Evolutionary conservation across 2,329 filamentous ascomycete genomes (phyloP).

Genomic region (Blastomyces silverae): DNA sequence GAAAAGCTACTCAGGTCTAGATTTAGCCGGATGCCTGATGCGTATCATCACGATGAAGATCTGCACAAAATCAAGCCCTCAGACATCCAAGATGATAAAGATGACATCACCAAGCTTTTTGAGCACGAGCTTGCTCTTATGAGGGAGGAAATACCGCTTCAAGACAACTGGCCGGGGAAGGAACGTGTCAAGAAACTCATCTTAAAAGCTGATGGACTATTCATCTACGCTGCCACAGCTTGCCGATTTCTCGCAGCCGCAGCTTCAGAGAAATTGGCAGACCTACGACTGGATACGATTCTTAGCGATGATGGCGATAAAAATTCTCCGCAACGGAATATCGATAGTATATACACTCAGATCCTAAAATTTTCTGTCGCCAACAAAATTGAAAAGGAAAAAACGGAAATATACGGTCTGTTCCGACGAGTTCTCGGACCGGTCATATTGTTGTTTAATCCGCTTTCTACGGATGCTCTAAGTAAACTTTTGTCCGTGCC

Average conservation of each 20-base stretch:
- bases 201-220: constrained; percentile 28
- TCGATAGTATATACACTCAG: constrained; percentile 22
- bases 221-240: constrained; percentile 27
- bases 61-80: constrained; percentile 24
- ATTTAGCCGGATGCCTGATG: constrained; percentile 22
- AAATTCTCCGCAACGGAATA: constrained; percentile 14
- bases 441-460: constrained; percentile 18
- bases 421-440: constrained; percentile 20
- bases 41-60: constrained; percentile 21
- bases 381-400: constrained; percentile 10
- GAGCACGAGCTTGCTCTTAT: constrained; percentile 23
- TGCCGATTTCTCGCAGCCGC: constrained; percentile 27
- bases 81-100: constrained; percentile 18
- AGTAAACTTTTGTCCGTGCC: background rate
- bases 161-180: constrained; percentile 24
- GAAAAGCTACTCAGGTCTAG: constrained; percentile 23
- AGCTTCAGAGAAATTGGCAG: constrained; percentile 15
- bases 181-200: constrained; percentile 26
- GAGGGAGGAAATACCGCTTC: constrained; percentile 9
- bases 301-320: constrained; percentile 6
- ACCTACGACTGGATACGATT: constrained; percentile 12
- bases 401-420: constrained; percentile 13
- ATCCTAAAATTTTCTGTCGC: constrained; percentile 18
- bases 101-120: constrained; percentile 27
- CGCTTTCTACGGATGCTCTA: constrained; percentile 20